These are phyloP conservation scores for Cucurbita moschata DNA, from an alignment of 306 rosid genomes.

Conservation along the genomic window DNA sequence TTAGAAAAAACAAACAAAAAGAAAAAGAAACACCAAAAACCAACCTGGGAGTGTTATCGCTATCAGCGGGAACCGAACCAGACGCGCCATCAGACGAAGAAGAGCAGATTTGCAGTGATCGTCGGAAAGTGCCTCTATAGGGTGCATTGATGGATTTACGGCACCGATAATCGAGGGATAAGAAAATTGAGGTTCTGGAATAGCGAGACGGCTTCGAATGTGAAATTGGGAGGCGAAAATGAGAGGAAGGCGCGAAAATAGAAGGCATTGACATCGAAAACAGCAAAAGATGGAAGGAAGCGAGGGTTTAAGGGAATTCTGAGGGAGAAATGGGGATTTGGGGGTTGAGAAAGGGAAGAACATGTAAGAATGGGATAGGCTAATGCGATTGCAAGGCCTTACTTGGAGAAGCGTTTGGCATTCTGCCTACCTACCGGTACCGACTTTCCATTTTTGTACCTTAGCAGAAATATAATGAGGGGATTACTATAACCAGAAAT, in stretches of 20 bases:
- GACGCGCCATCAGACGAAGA: slow-evolving; percentile 40
- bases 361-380: neutral
- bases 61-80: slow-evolving; percentile 6
- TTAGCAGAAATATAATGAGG: neutral
- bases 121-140: slow-evolving; percentile 14
- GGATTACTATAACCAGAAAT: no score
- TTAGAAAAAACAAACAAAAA: neutral
- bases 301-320: neutral
- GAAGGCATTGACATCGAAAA: slow-evolving; percentile 30
- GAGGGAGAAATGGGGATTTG: neutral
- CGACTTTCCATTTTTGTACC: neutral
- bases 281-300: neutral
- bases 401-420: neutral
- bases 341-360: neutral
- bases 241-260: slow-evolving; percentile 29
- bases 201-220: slow-evolving; percentile 3
- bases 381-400: neutral
- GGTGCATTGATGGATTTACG: slow-evolving; percentile 10
- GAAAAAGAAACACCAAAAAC: neutral
- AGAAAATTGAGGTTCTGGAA: slow-evolving; percentile 14
- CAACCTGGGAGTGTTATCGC: slow-evolving; percentile 49
- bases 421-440: neutral
- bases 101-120: slow-evolving; percentile 25
- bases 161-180: slow-evolving; percentile 2
- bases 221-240: slow-evolving; percentile 16